Conservation (phyloP, 768 basidiomycete species). For the Trametes cingulata region DNA sequence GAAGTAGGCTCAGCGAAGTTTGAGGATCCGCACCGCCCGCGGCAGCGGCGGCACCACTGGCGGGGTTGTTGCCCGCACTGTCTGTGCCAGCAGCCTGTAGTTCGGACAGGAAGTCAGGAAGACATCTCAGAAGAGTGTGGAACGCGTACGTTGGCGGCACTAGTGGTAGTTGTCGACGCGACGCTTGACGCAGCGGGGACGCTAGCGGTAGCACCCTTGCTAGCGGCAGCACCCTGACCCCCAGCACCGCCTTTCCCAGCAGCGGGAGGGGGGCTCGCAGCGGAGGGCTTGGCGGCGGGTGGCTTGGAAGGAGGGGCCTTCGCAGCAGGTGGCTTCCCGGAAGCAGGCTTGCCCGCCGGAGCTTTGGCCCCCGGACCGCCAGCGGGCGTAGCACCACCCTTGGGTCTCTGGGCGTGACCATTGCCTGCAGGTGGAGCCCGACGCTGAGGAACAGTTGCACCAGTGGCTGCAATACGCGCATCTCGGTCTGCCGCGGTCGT, state of each 20-base stretch:
- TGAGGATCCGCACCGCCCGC: background rate
- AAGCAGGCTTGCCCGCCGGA: too few relatives aligned
- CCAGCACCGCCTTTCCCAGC: too few relatives aligned
- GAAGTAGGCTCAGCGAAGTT: constrained; percentile 41
- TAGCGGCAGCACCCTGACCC: too few relatives aligned
- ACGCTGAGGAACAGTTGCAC: constrained; percentile 6
- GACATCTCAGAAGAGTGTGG: background rate
- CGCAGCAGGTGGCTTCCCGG: too few relatives aligned
- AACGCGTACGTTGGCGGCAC: background rate
- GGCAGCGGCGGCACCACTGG: background rate
- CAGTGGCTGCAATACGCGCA: constrained; percentile 45
- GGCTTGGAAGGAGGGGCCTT: too few relatives aligned
- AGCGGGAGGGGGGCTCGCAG: too few relatives aligned
- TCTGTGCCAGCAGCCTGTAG: background rate
- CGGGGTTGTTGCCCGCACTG: background rate
- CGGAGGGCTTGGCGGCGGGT: too few relatives aligned
- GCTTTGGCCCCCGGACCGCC: too few relatives aligned
- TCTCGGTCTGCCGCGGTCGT: constrained; percentile 48
- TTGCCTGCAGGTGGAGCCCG: background rate
- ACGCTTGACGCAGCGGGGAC: background rate
- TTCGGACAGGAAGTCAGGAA: background rate
- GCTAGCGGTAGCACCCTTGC: too few relatives aligned
- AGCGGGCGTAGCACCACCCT: too few relatives aligned
- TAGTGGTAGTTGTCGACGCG: background rate
- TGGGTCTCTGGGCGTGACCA: too few relatives aligned